Evolutionary conservation across 176 grass and related monocot species (phyloP).

Genomic region (Tillandsia leiboldiana): DNA sequence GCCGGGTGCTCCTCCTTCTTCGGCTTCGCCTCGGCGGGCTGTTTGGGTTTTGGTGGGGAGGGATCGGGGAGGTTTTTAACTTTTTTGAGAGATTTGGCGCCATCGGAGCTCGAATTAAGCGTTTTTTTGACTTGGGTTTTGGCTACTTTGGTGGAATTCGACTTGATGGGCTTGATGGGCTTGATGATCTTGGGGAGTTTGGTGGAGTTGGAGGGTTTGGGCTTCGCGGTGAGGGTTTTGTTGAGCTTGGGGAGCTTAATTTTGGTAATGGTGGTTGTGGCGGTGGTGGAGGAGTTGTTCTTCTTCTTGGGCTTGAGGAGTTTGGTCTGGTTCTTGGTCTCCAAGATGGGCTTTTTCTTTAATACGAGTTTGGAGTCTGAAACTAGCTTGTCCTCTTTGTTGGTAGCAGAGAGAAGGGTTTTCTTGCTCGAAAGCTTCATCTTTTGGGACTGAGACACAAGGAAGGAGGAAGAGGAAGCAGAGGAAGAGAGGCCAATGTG

Average conservation of each 20-base stretch:
- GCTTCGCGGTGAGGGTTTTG: conserved; percentile 20
- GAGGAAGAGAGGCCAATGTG: conserved; percentile 44
- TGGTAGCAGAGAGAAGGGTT: conserved; percentile 14
- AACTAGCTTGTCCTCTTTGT: conserved; percentile 22
- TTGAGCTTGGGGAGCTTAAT: conserved; percentile 46
- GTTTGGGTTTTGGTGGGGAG: neutral
- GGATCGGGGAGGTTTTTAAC: conserved; percentile 3
- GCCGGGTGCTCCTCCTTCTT: conserved; percentile 29
- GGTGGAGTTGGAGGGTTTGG: conserved; percentile 23
- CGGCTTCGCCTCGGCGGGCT: conserved; percentile 11
- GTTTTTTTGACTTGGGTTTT: conserved; percentile 39
- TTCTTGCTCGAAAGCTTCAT: conserved; percentile 24
- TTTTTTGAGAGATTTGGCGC: conserved; percentile 42
- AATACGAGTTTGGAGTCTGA: conserved; percentile 4
- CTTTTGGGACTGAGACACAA: conserved; percentile 31
- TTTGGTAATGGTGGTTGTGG: conserved; percentile 24
- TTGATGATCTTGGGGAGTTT: conserved; percentile 34
- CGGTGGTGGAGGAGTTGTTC: conserved; percentile 18
- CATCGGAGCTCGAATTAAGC: conserved; percentile 19
- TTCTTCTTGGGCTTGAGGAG: conserved; percentile 53
- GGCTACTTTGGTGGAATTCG: conserved; percentile 20
- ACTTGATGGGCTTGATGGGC: conserved; percentile 39
- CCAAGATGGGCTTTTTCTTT: conserved; percentile 28
- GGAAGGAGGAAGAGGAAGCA: conserved; percentile 5
- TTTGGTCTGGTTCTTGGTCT: conserved; percentile 58